Evolutionary conservation across 306 rosid genomes (phyloP).

Genomic region (Cucurbita moschata): DNA sequence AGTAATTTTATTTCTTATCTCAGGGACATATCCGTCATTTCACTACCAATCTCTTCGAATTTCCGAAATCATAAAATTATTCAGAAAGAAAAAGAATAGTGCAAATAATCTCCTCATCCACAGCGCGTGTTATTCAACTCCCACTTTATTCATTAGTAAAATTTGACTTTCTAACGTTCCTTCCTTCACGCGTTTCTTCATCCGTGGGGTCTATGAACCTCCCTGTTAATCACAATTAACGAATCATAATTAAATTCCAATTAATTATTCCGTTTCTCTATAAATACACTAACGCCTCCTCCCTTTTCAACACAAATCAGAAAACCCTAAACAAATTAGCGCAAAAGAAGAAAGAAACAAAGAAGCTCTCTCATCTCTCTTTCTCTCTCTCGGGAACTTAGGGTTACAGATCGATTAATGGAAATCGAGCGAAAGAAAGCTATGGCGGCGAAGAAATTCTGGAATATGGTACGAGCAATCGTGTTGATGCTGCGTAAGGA

Average conservation of each 20-base stretch:
- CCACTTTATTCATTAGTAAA: not conserved
- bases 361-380: no score
- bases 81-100: not conserved
- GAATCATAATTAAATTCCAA: not conserved
- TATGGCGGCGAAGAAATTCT: slow-evolving; percentile 42
- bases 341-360: no score
- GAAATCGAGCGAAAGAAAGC: slow-evolving; percentile 44
- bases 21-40: not conserved
- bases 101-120: not conserved
- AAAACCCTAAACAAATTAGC: not conserved
- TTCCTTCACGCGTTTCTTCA: not conserved
- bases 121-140: not conserved
- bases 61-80: not conserved
- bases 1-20: not conserved
- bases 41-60: not conserved
- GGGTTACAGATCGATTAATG: slow-evolving; percentile 13
- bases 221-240: not conserved
- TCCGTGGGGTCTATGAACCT: not conserved
- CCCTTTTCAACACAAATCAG: not conserved
- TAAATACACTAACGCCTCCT: not conserved
- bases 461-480: slow-evolving; percentile 43
- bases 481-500: slow-evolving; percentile 50
- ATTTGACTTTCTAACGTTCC: not conserved
- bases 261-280: not conserved
- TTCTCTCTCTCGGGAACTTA: not conserved